Evolutionary conservation across 768 basidiomycete species (phyloP).

Genomic region (Tulasnella sp.): DNA sequence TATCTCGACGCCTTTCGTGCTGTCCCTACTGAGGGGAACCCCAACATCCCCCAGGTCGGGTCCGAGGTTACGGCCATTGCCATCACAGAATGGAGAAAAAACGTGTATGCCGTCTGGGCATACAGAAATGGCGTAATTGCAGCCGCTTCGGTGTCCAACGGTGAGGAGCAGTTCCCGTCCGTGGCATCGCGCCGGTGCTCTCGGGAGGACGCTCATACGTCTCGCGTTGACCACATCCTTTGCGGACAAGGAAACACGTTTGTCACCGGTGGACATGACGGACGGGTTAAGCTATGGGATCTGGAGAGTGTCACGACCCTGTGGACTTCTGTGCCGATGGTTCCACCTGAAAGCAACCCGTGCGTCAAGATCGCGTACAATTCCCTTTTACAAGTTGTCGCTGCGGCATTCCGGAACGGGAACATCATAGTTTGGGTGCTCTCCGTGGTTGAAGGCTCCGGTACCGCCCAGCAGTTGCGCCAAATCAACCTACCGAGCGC

Average conservation of each 20-base stretch:
- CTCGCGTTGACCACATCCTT: slow-evolving; percentile 40
- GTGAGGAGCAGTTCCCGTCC: slow-evolving; percentile 42
- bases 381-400: slow-evolving; percentile 34
- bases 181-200: slow-evolving; percentile 37
- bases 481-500: too few species aligned
- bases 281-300: slow-evolving; percentile 64
- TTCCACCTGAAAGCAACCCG: slow-evolving; percentile 1
- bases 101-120: slow-evolving; percentile 63
- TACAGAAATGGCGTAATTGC: slow-evolving; percentile 55
- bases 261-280: slow-evolving; percentile 48
- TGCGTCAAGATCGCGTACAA: slow-evolving; percentile 27
- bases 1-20: slow-evolving; percentile 53
- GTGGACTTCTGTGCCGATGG: slow-evolving; percentile 35
- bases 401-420: slow-evolving; percentile 44
- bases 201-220: slow-evolving; percentile 51
- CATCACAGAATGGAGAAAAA: slow-evolving; percentile 40
- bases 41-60: slow-evolving; percentile 58
- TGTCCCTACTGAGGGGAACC: slow-evolving; percentile 50
- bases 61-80: slow-evolving; percentile 27
- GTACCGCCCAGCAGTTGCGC: background rate
- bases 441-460: slow-evolving; percentile 23
- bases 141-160: slow-evolving; percentile 42
- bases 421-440: slow-evolving; percentile 45
- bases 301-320: slow-evolving; percentile 37
- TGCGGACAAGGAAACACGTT: slow-evolving; percentile 30